Base-by-base conservation (phyloP, 1,284 basidiomycete genomes). In the Thecaphora thlaspeos region DNA sequence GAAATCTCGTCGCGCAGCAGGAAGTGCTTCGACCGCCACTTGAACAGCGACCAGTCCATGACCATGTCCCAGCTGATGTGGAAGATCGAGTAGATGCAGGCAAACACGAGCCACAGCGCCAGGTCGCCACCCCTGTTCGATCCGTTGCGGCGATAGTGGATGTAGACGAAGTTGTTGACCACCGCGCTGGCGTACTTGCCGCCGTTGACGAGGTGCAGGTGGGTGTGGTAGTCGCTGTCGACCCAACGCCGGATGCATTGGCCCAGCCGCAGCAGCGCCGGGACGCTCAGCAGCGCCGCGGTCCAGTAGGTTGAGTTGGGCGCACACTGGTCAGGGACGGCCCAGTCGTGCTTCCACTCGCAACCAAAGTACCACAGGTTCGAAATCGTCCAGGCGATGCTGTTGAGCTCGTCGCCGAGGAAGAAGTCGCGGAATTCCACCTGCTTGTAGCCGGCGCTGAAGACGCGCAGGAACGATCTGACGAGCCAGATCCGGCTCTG, bases 201-300 rank as follows among this genome's bases (percentile, higher is more conserved):
- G 2, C 88, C 90, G 63, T 96, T 96, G 75, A 95, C 84, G 28
- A 96, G 80, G 81, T 96, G 91, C 0, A 88, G 88, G 24, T 81
- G 70, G 26, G 88, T 79, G 39, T 81, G 47, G 38, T 59, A 55
- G 24, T 68, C 80, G 9, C 88, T 90, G 76, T 95, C 92, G 36
- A 79, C 79, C 77, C 87, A 96, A 81, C 93, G 90, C 69, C 87
- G 88, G 39, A 94, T 71, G 77, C 89, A 91, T 77, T 97, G 93
- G 12, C 89, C 81, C 41, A 92, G 76, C 80, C 93, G 90, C 30
- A 86, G 81, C 1, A 88, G 51, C 15, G 88, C 82, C 0, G 90
- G 90, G 0, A 90, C 64, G 80, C 84, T 22, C 2, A 88, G 79
- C 2, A 83, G 65, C 61, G 84, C 86, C 2, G 75, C 64, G 4